phyloP scores from a whole-genome alignment of 202 grass and related monocot genomes.

The Cymbopogon flexuosus region DNA sequence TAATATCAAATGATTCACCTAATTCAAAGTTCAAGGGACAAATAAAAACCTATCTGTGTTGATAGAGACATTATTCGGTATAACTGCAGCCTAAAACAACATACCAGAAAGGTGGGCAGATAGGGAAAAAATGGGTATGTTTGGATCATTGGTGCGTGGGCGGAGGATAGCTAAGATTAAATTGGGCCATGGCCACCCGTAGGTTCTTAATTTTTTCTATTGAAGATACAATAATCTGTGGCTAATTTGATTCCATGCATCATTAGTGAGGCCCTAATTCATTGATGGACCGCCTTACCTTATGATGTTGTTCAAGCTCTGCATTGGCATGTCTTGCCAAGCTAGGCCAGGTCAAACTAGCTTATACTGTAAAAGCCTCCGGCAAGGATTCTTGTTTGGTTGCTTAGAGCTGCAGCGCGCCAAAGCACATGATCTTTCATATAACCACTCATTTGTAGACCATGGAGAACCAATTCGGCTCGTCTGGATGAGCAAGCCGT shows the following conservation, averaged over 20 bases:
- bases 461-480: background rate
- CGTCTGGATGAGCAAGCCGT: background rate
- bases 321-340: background rate
- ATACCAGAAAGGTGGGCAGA: background rate
- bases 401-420: background rate
- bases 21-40: background rate
- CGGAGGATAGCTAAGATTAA: background rate
- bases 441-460: background rate
- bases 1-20: background rate
- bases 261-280: background rate
- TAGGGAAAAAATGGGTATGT: background rate
- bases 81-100: constrained; percentile 19
- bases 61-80: background rate
- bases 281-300: no score
- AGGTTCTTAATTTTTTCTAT: background rate
- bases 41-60: constrained; percentile 18
- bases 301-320: background rate
- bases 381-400: background rate
- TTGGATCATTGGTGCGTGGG: background rate
- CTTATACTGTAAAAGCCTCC: background rate
- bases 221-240: background rate
- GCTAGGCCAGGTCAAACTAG: background rate
- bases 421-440: background rate
- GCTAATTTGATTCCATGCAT: background rate
- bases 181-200: background rate